Conservation (phyloP, 2,329 filamentous ascomycete species). For the Paracamarosporium sp. region DNA sequence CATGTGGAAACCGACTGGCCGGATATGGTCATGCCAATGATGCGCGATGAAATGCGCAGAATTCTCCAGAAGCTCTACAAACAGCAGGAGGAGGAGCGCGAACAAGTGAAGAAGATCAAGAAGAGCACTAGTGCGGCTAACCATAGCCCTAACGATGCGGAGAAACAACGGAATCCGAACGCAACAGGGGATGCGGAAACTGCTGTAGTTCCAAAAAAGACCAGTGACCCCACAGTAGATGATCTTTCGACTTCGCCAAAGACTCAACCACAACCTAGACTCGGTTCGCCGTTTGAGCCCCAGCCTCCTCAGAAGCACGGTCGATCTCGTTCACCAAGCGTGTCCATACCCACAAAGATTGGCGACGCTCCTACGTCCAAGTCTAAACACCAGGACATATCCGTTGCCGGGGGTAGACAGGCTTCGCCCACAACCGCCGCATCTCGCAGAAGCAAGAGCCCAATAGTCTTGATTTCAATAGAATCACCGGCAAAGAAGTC, state of each 20-base stretch:
- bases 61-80: conserved; percentile 69
- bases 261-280: conserved; percentile 4
- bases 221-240: neutral
- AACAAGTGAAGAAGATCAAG: conserved; percentile 44
- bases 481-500: neutral
- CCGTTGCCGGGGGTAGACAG: neutral
- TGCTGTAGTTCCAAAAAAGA: neutral
- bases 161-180: neutral
- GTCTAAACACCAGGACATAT: neutral
- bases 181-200: neutral
- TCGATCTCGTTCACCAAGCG: neutral
- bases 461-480: neutral
- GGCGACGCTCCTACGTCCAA: neutral
- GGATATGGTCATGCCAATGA: conserved; percentile 59
- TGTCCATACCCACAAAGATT: neutral
- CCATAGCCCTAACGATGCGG: no score
- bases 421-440: neutral
- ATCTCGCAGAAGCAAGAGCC: neutral
- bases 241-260: neutral
- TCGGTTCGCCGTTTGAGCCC: conserved; percentile 19
- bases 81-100: conserved; percentile 57
- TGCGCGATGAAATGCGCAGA: conserved; percentile 71
- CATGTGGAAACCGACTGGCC: conserved; percentile 62
- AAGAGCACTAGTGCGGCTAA: conserved; percentile 25
- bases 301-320: neutral